phyloP scores from a whole-genome alignment of 225 moss, liverwort and hornwort genomes.

The Anthoceros angustus region DNA sequence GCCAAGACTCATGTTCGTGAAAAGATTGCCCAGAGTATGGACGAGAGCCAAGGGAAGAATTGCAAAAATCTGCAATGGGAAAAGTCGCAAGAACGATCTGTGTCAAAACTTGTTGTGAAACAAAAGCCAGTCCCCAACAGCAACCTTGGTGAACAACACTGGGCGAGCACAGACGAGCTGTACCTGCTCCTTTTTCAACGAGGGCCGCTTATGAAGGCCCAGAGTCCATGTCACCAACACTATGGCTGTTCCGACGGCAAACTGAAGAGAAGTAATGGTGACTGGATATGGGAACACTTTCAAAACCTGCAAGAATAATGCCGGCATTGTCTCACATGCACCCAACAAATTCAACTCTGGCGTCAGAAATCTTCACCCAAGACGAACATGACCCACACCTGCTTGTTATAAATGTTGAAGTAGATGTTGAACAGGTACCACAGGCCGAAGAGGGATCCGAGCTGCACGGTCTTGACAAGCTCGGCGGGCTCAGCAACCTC shows the following conservation, averaged over 20 bases:
- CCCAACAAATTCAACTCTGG: not conserved
- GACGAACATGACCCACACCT: constrained; percentile 20
- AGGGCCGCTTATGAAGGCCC: constrained; percentile 52
- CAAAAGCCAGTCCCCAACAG: not conserved
- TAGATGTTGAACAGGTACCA: constrained; percentile 99
- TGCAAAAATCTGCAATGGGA: constrained; percentile 34
- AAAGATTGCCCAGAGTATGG: constrained; percentile 84
- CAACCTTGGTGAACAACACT: not conserved
- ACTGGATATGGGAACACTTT: constrained; percentile 82
- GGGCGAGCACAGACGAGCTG: not conserved
- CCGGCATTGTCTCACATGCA: not conserved
- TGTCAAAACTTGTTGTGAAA: not conserved
- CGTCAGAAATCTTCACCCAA: not conserved
- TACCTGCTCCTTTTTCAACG: constrained; percentile 31
- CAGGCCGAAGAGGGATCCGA: constrained; percentile 72
- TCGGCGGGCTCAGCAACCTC: constrained; percentile 12
- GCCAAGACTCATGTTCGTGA: constrained; percentile 92
- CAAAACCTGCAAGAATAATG: constrained; percentile 36
- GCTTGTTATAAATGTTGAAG: constrained; percentile 99
- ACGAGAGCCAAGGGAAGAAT: constrained; percentile 75
- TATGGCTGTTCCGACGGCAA: constrained; percentile 52
- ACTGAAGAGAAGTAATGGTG: constrained; percentile 69
- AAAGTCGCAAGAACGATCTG: not conserved
- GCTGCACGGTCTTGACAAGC: constrained; percentile 43
- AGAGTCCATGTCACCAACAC: constrained; percentile 44